phyloP scores from a whole-genome alignment of 768 basidiomycete genomes.

The Pleurotus pulmonarius region DNA sequence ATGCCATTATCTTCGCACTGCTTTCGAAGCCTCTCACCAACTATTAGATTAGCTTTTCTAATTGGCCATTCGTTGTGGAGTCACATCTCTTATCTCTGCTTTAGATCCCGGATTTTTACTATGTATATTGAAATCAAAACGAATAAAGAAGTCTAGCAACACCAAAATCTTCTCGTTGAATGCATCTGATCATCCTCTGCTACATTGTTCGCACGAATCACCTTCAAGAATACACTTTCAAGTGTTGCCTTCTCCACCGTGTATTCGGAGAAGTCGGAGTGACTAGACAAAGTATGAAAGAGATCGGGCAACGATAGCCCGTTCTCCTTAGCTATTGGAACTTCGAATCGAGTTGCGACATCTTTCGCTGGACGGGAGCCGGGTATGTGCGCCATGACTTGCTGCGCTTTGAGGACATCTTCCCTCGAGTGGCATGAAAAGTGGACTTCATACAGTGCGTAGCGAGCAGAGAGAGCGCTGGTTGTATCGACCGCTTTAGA shows the following conservation, averaged over 20 bases:
- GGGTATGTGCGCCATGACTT: conserved; percentile 49
- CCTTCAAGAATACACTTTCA: conserved; percentile 54
- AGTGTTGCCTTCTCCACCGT: conserved; percentile 51
- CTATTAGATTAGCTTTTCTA: conserved; percentile 19
- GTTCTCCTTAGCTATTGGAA: conserved; percentile 34
- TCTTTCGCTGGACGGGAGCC: conserved; percentile 54
- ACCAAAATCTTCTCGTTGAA: conserved; percentile 10
- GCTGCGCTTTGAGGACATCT: conserved; percentile 40
- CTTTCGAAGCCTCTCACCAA: conserved; percentile 10
- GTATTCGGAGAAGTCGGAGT: conserved; percentile 44
- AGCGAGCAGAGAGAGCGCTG: conserved; percentile 57
- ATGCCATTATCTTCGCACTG: conserved; percentile 5
- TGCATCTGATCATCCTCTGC: conserved; percentile 24
- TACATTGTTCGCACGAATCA: conserved; percentile 47
- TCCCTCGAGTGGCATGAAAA: conserved; percentile 50
- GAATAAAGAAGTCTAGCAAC: not conserved
- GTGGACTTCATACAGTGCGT: conserved; percentile 71
- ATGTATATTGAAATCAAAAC: too few relatives aligned
- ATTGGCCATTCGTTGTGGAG: conserved; percentile 9
- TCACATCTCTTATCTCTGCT: not conserved
- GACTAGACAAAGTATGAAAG: conserved; percentile 37
- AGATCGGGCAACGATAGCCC: conserved; percentile 39
- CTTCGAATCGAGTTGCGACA: conserved; percentile 63
- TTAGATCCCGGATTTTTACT: not conserved
- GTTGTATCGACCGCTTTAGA: conserved; percentile 62